Base-by-base conservation (phyloP, 768 basidiomycete genomes). In the Gymnopilus dilepis region DNA sequence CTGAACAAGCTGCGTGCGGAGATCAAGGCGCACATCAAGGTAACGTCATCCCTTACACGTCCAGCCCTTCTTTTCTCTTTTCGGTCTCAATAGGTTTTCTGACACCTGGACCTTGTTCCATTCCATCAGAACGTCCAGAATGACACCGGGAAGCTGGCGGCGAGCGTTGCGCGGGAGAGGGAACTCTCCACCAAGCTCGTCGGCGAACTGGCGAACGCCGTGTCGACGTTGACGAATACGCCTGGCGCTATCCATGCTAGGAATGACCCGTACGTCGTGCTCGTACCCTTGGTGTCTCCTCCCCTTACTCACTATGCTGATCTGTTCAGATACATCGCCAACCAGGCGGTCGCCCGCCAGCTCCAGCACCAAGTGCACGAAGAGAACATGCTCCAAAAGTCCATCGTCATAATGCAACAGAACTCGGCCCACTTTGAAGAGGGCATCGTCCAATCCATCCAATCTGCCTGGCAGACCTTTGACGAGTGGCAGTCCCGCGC, bases 21-120 rank as follows among this genome's bases (percentile, higher is more conserved):
- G 76, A 95, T 99, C 74, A 99, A 98, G 77, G 97, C 96, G 2
- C 97, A 99, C 75, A 91, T 99, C 73, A 95, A 93, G 86, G 94
- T 69, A 19, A 17, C 13, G 4, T 50, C 28, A 50, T 13, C 34
- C 34, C 8, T 15, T 37, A 2, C 15, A 4, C 34, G 2, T 37
- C 34, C 7, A 9, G 9, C 15, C 34, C 34, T 19, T 24, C 11
- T 26, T 11, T 53, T 11, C 22, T 17, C 15, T 38, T 33, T 47
- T 21, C 42, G 28, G 3, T 42, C 52, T 22, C 45, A 11, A 43
- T 55, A 15, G 52, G 19, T 26, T 50, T 13, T 22, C 31, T 52
- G 17, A 8, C 17, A n/a, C 7, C 51, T 60, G 12, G 42, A 11
- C 2, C 22, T 3, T 58, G n/a, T 26, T 15, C 24, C 31, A 34